Percentiles rank a stretch among this genome's conserved stretches.
Conservation (phyloP, 345 rosid genomes). For the Moringa oleifera region DNA sequence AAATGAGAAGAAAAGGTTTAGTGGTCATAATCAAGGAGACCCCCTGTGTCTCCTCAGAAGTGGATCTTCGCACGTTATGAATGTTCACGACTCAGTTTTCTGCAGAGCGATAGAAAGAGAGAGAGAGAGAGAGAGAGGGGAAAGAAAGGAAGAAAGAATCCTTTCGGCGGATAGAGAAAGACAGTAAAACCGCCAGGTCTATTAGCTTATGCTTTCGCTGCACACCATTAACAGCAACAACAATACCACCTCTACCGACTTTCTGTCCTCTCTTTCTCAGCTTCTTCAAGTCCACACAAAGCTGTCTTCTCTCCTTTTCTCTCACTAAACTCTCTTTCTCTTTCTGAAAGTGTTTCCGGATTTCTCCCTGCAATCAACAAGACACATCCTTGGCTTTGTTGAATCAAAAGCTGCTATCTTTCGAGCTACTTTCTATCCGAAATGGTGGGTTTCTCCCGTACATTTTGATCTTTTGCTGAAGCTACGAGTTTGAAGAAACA, state of each 20-base stretch:
- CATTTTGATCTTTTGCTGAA: slow-evolving; percentile 17
- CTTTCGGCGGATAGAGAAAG: slow-evolving; percentile 5
- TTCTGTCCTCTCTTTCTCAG: slow-evolving; percentile 2
- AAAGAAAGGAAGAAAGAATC: too few relatives aligned
- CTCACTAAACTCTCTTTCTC: neutral
- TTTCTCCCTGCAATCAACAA: neutral
- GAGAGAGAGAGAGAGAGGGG: too few relatives aligned
- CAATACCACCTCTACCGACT: slow-evolving; percentile 23
- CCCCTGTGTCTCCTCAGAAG: slow-evolving; percentile 47
- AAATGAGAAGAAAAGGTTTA: neutral
- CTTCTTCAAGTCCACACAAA: too few relatives aligned
- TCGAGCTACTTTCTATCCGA: slow-evolving; percentile 6
- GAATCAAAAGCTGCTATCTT: neutral
- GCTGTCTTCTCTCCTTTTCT: slow-evolving; percentile 2
- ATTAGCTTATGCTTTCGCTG: slow-evolving; percentile 12
- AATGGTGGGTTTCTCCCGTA: slow-evolving; percentile 4
- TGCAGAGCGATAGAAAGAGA: too few relatives aligned
- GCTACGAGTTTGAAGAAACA: slow-evolving; percentile 11
- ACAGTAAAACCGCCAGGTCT: slow-evolving; percentile 14
- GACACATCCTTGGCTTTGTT: neutral
- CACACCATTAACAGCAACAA: slow-evolving; percentile 11
- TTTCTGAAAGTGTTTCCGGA: neutral
- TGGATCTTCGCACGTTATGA: slow-evolving; percentile 63
- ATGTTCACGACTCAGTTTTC: neutral
- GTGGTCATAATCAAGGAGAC: slow-evolving; percentile 30